phyloP scores from a whole-genome alignment of 2,329 filamentous ascomycete species.

The Penicillium olsonii region DNA sequence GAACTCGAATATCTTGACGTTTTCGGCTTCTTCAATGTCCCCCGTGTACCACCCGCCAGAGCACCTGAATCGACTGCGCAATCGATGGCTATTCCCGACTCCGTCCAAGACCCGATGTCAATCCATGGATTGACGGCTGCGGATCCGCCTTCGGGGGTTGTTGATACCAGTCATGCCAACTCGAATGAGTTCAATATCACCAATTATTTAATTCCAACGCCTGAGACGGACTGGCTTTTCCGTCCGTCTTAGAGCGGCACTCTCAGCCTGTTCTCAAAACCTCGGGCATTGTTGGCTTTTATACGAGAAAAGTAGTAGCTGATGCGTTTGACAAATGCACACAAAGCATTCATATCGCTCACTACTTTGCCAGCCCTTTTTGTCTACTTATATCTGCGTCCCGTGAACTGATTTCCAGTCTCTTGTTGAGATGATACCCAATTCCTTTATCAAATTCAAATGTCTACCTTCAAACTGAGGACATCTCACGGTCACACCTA shows the following conservation, averaged over 20 bases:
- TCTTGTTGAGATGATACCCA: no score
- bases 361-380: no score
- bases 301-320: no score
- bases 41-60: slow-evolving; percentile 60
- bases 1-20: slow-evolving; percentile 90
- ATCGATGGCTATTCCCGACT: slow-evolving; percentile 27
- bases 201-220: slow-evolving; percentile 49
- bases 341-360: no score
- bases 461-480: no score
- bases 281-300: no score
- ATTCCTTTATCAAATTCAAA: no score
- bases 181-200: slow-evolving; percentile 48
- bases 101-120: slow-evolving; percentile 37
- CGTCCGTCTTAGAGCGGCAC: slow-evolving; percentile 20
- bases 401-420: no score
- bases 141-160: slow-evolving; percentile 15
- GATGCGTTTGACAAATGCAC: no score
- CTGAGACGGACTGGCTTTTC: slow-evolving; percentile 50
- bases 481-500: no score
- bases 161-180: slow-evolving; percentile 22
- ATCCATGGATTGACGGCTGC: slow-evolving; percentile 36
- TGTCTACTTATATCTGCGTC: no score
- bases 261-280: neutral
- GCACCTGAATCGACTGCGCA: slow-evolving; percentile 29
- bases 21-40: slow-evolving; percentile 93